Evolutionary conservation across 2,329 filamentous ascomycete genomes (phyloP), one percentile per base, ranked within the genome.

Genomic region (Alternaria viburni): DNA sequence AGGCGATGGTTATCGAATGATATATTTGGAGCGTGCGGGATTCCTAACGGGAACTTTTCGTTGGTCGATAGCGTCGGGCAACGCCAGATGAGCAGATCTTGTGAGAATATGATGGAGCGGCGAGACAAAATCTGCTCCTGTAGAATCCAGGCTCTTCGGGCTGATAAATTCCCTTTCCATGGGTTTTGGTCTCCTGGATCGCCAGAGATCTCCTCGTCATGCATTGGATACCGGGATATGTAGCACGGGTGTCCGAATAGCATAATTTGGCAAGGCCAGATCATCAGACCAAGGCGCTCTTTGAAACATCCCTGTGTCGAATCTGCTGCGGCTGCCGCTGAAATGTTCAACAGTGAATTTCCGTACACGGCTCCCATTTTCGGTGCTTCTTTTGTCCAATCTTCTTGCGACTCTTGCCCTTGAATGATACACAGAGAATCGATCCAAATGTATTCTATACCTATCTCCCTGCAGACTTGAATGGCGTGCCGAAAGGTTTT

Each of bases 1-100:
- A 17, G 2, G 5, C 36, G n/a, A 11, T 17, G 0, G 3, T 6
- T 17, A 2, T 41, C 36, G 3, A 1, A 0, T 1, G 0, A 41
- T 41, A 11, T 11, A 6, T 3, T 0, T 2, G 0, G 36, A 41
- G n/a, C 15, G n/a, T 17, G n/a, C 8, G n/a, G 36, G 3, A 41
- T 41, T 5, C 36, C 36, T 0, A 41, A 41, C 0, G n/a, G 36
- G n/a, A 17, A 17, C n/a, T 17, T 41, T 0, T 41, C 36, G 9
- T 41, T 41, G n/a, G 36, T 41, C 36, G 36, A 41, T 17, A 41
- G 36, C 5, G n/a, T 41, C 3, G 2, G n/a, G 36, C 36, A 41
- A 6, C 9, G 36, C 36, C 36, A 41, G 3, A 41, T 41, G 8
- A 41, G 36, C 10, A 1, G 2, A 5, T 1, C 0, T 41, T 17